A percentile compares a stretch with the other conserved stretches of the same genome.
Conservation (phyloP, 1,284 basidiomycete genomes). For the Ganoderma leucocontextum region DNA sequence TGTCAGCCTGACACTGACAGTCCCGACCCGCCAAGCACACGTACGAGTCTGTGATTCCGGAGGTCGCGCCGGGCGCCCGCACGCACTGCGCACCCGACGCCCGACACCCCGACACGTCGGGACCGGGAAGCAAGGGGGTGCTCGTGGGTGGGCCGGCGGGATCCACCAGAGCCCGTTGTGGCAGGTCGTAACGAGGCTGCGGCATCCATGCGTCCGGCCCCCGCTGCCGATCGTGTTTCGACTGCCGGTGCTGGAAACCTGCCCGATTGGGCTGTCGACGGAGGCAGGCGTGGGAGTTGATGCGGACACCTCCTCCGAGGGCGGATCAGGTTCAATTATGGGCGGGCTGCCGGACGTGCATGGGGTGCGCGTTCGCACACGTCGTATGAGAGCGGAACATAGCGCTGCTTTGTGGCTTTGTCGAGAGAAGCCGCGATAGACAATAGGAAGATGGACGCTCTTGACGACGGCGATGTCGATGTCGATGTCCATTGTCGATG, state of each 20-base stretch:
- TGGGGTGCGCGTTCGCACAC: too few relatives aligned
- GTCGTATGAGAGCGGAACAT: neutral
- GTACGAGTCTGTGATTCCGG: too few relatives aligned
- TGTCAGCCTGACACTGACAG: too few relatives aligned
- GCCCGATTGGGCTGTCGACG: conserved; percentile 5
- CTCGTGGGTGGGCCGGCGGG: neutral
- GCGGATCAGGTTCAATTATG: neutral
- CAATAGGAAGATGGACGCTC: neutral
- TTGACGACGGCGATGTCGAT: neutral
- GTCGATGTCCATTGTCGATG: neutral
- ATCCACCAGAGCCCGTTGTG: neutral
- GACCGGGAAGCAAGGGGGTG: too few relatives aligned
- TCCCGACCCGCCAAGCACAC: too few relatives aligned
- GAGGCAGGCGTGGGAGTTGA: neutral
- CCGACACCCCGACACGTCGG: too few relatives aligned
- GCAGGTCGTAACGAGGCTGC: neutral
- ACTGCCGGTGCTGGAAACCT: conserved; percentile 4
- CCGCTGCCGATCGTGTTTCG: conserved; percentile 16
- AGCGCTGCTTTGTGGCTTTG: neutral
- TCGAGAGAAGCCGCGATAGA: neutral
- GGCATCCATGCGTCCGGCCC: neutral
- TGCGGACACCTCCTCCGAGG: neutral
- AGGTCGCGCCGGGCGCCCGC: too few relatives aligned
- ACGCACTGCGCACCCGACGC: too few relatives aligned
- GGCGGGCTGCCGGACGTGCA: neutral